Percentiles rank a stretch among this genome's conserved stretches.
These are phyloP conservation scores for Paecilomyces niveus DNA, from an alignment of 2,329 filamentous ascomycete species.

Conservation along the genomic window DNA sequence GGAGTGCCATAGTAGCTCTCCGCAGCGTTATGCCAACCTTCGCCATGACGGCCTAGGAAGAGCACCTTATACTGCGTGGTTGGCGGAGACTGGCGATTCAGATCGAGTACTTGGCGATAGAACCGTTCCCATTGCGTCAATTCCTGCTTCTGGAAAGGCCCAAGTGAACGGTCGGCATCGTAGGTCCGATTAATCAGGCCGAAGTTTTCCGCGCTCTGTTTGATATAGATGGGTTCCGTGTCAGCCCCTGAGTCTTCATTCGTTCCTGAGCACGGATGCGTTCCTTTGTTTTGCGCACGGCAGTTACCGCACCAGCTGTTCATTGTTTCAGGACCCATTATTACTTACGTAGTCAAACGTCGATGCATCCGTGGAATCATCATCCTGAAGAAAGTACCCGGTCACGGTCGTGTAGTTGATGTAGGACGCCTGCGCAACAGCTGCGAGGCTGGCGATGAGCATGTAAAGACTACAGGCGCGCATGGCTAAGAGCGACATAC, in stretches of 20 bases:
- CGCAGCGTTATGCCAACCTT: conserved; percentile 55
- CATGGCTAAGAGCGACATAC: background rate
- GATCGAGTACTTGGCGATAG: conserved; percentile 36
- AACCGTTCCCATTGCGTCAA: conserved; percentile 53
- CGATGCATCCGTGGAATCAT: background rate
- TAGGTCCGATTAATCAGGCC: conserved; percentile 45
- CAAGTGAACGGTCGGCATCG: conserved; percentile 24
- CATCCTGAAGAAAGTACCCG: background rate
- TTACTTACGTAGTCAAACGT: background rate
- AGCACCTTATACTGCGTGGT: conserved; percentile 49
- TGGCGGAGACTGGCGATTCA: conserved; percentile 36
- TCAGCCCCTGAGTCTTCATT: background rate
- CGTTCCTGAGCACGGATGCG: background rate
- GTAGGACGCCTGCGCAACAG: background rate
- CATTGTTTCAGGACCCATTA: background rate
- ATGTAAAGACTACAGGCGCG: background rate
- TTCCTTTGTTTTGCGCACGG: background rate
- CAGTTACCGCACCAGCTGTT: background rate
- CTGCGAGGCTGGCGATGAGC: background rate
- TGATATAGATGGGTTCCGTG: background rate
- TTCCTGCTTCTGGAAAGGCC: conserved; percentile 17
- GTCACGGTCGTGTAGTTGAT: background rate
- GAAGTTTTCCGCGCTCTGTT: conserved; percentile 36
- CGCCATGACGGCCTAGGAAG: conserved; percentile 53
- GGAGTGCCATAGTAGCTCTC: conserved; percentile 52